These are phyloP conservation scores for Hygrophorus russula DNA, from an alignment of 768 basidiomycete genomes.

Conservation along the genomic window DNA sequence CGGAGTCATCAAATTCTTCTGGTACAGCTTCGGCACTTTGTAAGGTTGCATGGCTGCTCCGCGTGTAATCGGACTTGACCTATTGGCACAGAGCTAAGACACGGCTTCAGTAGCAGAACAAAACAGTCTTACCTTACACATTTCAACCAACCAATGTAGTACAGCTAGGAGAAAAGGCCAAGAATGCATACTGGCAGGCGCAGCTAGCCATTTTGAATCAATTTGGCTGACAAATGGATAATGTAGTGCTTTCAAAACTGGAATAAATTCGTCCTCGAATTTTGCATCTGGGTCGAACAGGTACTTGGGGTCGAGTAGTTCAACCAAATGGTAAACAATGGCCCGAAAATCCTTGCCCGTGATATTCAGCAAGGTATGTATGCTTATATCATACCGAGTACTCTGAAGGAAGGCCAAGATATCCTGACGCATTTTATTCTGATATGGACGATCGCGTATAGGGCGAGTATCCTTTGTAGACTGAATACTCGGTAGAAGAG, in stretches of 20 bases:
- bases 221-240: slow-evolving; percentile 78
- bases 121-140: slow-evolving; percentile 57
- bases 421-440: slow-evolving; percentile 67
- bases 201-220: slow-evolving; percentile 78
- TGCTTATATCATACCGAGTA: slow-evolving; percentile 55
- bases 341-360: slow-evolving; percentile 79
- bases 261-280: slow-evolving; percentile 80
- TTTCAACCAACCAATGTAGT: slow-evolving; percentile 84
- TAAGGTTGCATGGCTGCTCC: slow-evolving; percentile 56
- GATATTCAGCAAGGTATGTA: slow-evolving; percentile 62
- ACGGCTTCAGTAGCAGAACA: background rate
- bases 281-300: slow-evolving; percentile 33
- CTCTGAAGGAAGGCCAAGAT: slow-evolving; percentile 58
- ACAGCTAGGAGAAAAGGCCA: slow-evolving; percentile 87
- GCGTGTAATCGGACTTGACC: slow-evolving; percentile 31
- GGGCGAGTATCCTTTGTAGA: slow-evolving; percentile 65
- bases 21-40: slow-evolving; percentile 51
- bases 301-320: slow-evolving; percentile 59
- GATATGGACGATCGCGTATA: slow-evolving; percentile 64
- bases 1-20: slow-evolving; percentile 64
- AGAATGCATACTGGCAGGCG: slow-evolving; percentile 83
- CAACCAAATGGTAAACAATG: slow-evolving; percentile 73
- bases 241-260: slow-evolving; percentile 57
- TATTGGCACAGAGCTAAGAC: background rate
- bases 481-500: slow-evolving; percentile 43